Evolutionary conservation across 2,329 filamentous ascomycete species (phyloP).

Genomic region (Fusarium graminum): DNA sequence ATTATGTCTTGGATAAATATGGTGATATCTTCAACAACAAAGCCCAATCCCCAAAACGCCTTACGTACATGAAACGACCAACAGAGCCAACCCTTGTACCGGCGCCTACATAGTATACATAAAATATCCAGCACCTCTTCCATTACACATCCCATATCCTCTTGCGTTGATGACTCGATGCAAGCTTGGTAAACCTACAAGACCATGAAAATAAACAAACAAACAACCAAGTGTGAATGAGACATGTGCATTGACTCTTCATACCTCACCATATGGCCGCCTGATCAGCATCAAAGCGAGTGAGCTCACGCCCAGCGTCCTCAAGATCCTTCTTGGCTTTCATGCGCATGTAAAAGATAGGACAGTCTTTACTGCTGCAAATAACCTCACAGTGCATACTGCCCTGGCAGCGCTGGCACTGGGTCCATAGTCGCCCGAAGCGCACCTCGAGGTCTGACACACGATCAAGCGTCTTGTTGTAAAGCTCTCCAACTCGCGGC

Average conservation of each 20-base stretch:
- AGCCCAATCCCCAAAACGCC: constrained; percentile 44
- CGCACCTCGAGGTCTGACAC: constrained; percentile 93
- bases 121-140: constrained; percentile 18
- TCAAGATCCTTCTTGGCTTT: constrained; percentile 99
- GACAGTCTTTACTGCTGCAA: constrained; percentile 94
- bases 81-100: constrained; percentile 33
- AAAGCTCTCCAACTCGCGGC: constrained; percentile 89
- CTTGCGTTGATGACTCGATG: constrained; percentile 4
- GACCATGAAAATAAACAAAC: constrained; percentile 14
- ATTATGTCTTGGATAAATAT: constrained; percentile 33
- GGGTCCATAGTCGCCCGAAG: constrained; percentile 95
- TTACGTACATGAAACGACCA: constrained; percentile 45
- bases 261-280: constrained; percentile 69
- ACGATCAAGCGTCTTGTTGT: constrained; percentile 89
- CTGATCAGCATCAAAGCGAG: constrained; percentile 88
- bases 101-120: constrained; percentile 29
- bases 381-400: constrained; percentile 99
- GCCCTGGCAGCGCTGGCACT: constrained; percentile 97
- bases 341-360: constrained; percentile 99
- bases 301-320: constrained; percentile 90
- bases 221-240: neutral
- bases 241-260: neutral
- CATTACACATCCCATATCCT: neutral
- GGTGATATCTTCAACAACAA: constrained; percentile 38
- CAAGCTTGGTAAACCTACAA: constrained; percentile 10